phyloP scores from a whole-genome alignment of 345 rosid species.

The Salix arbutifolia region DNA sequence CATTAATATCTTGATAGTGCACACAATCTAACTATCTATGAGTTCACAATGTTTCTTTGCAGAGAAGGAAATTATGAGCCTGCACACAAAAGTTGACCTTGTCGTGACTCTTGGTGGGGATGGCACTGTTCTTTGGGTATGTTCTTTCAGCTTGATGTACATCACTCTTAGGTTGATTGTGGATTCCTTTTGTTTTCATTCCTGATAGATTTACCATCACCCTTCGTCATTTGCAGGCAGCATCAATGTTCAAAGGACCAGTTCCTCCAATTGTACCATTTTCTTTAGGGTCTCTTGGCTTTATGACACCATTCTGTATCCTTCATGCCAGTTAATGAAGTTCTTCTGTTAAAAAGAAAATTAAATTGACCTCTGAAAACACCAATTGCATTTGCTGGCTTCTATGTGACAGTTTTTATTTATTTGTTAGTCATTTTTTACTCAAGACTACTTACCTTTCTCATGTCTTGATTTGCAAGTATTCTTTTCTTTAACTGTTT shows the following conservation, averaged over 20 bases:
- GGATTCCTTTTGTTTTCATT: constrained; percentile 7
- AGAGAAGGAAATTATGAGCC: constrained; percentile 65
- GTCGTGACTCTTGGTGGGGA: constrained; percentile 99
- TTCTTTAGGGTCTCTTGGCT: constrained; percentile 95
- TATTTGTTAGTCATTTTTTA: background rate
- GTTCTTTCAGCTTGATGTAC: constrained; percentile 16
- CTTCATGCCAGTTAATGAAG: constrained; percentile 20
- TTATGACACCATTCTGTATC: constrained; percentile 99
- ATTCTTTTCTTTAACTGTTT: constrained; percentile 41
- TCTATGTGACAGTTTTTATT: background rate
- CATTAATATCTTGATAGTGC: background rate
- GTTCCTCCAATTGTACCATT: constrained; percentile 97
- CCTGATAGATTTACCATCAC: constrained; percentile 5
- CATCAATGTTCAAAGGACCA: constrained; percentile 97
- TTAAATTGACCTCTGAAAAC: background rate
- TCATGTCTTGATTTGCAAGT: background rate
- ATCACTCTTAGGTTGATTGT: background rate
- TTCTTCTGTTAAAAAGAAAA: background rate
- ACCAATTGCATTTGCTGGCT: background rate
- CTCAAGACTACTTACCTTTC: background rate
- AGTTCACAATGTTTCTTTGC: constrained; percentile 24
- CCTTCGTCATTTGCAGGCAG: constrained; percentile 57
- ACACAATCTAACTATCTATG: background rate
- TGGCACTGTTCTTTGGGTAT: constrained; percentile 99
- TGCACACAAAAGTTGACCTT: constrained; percentile 87